Base-by-base conservation (phyloP, 352 stramenopile genomes). In the Lagenidium giganteum region DNA sequence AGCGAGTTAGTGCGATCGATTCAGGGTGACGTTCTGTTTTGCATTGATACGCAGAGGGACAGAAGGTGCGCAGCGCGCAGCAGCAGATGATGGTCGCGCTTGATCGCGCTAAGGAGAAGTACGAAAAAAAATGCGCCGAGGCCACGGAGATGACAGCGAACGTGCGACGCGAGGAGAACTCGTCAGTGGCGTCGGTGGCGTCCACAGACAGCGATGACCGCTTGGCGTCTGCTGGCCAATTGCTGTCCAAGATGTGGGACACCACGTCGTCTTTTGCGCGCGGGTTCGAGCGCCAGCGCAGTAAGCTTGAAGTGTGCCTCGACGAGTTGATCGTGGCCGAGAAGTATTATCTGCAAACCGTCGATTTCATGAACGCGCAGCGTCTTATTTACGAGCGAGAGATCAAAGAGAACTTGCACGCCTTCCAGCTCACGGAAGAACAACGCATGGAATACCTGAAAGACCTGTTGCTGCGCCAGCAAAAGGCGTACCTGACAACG, bases 161-260 rank as follows among this genome's bases (percentile, higher is more conserved):
- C 2, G 38, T 59, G 26, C 42, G 40, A 3, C 34, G 49, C 7
- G 28, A n/a, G 4, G 38, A 54, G 3, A n/a, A n/a, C n/a, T n/a
- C n/a, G n/a, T n/a, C n/a, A n/a, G n/a, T n/a, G n/a, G n/a, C n/a
- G n/a, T 23, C 34, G 5, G 29, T 24, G n/a, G 33, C 33, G 23
- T 22, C 33, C 45, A n/a, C 4, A 39, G 22, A 25, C 38, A 13
- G 18, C 43, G 8, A 45, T 42, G 11, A 29, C 39, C 11, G 39
- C 8, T 20, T 28, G 43, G 1, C 25, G 13, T 8, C 45, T 40
- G 6, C 45, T 34, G 78, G 78, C 0, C 78, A 90, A 43, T 32
- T 93, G 13, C 57, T 93, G 24, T 87, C 75, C 8, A 88, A 87
- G 42, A 87, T 93, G 65, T 89, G 73, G 76, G 76, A 89, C 56